Base-by-base conservation (phyloP, 2,329 filamentous ascomycete species). In the Fusarium penzigii region DNA sequence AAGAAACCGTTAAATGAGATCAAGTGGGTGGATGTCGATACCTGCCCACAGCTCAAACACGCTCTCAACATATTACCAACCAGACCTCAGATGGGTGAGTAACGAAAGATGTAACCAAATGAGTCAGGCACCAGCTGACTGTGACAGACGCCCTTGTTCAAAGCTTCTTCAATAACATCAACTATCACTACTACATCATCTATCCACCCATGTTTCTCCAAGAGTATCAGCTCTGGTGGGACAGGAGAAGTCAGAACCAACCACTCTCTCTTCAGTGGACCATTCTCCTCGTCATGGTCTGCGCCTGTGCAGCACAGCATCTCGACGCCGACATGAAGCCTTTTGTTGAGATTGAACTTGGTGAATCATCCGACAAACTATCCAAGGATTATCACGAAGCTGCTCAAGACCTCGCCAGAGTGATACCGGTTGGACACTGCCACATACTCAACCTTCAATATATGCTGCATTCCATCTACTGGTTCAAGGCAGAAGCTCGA, bases 111-210 rank as follows among this genome's bases (percentile, higher is more conserved):
- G 17, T 16, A 6, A 16, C 6, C 34, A 3, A 40, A 13, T 29
- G 5, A 20, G 2, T 29, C 6, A 16, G 3, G 29, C 32, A 9
- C 5, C 32, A 25, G n/a, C 52, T 61, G 10, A 61, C 25, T 11
- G 2, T 11, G 32, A 8, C 1, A 73, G 71, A 73, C 49, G 58
- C 62, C 2, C 61, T 73, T 13, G 66, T 73, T 6, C 65, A 72
- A 36, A 71, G 69, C 55, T 73, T 72, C 44, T 58, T 73, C 17
- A 61, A 65, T 46, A 63, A 64, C 17, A 67, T 70, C 53, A 73
- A 73, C 47, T 72, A 64, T 34, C 70, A 72, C 44, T 70, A 70
- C 63, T 72, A 72, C 56, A 70, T 72, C 46, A 63, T 72, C 40
- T 70, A 73, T 45, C 68, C 71, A 1, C 57, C 65, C 1, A 58